Evolutionary conservation across 257 asterid species (phyloP), one percentile per base, ranked within the genome.

Genomic region (Ophiorrhiza pumila): DNA sequence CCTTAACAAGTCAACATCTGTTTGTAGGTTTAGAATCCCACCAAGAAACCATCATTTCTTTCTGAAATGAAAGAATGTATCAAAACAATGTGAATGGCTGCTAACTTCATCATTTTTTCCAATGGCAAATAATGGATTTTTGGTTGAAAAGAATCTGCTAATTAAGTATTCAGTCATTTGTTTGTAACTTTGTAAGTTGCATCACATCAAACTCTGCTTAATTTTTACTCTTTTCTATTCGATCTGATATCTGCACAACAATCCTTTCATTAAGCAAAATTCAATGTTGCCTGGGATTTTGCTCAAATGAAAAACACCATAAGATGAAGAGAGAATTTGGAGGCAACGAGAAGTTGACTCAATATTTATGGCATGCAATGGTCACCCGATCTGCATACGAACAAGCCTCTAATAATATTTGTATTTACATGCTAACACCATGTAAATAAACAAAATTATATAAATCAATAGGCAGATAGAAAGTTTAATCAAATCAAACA

Each of bases 261-360:
- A 25, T 4, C 22, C 20, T n/a, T 20, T 22, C 59, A 59, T 29
- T 41, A 31, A 59, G 3, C n/a, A 32, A 59, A n/a, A 27, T 13
- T 23, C 13, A 31, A 29, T 12, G 1, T 12, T 32, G 20, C n/a
- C 65, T 25, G 12, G 35, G 18, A 57, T n/a, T 27, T 57, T 57
- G 63, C 35, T 57, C n/a, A 32, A 45, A 61, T 13, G 20, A n/a
- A 61, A 58, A n/a, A n/a, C n/a, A 41, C 18, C 14, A 60, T 20
- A 45, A 42, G n/a, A n/a, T n/a, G 57, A 27, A 25, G 57, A 46
- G 12, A 60, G 31, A n/a, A 63, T 41, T 50, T 46, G 65, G 82
- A 69, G 78, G 49, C 82, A 78, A 78, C 76, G 63, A 74, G 68
- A 35, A 69, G 79, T 78, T 78, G 82, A 31, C 76, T 74, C 79